Evolutionary conservation across 768 basidiomycete species (phyloP).

Genomic region (Lyophyllum semitale): DNA sequence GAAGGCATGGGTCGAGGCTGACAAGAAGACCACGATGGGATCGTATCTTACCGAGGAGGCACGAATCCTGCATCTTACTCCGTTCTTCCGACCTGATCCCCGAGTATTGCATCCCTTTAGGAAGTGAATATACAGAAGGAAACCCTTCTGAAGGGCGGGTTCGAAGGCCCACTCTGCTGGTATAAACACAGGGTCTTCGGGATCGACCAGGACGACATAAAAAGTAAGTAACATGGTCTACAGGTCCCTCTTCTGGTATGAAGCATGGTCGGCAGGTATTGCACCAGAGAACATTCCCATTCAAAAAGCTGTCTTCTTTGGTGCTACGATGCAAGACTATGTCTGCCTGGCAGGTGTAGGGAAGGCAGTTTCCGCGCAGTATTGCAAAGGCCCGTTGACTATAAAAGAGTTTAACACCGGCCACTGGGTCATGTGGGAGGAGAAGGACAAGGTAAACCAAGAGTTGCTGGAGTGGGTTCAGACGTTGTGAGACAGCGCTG

Average conservation of each 20-base stretch:
- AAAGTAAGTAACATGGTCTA: constrained; percentile 23
- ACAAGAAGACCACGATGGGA: constrained; percentile 21
- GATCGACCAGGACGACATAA: constrained; percentile 30
- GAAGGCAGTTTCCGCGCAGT: constrained; percentile 8
- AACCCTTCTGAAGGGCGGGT: constrained; percentile 6
- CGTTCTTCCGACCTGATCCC: not conserved
- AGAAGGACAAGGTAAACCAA: constrained; percentile 15
- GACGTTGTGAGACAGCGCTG: no score
- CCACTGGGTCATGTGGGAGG: constrained; percentile 22
- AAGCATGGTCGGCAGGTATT: not conserved
- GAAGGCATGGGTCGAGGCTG: constrained; percentile 28
- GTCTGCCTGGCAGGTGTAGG: constrained; percentile 22
- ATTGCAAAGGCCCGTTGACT: constrained; percentile 27
- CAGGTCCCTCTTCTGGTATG: not conserved
- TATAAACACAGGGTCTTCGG: constrained; percentile 18
- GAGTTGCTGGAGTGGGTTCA: constrained; percentile 14
- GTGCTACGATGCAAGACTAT: constrained; percentile 30
- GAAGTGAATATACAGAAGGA: constrained; percentile 10
- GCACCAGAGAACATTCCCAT: constrained; percentile 23
- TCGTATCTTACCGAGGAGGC: constrained; percentile 30
- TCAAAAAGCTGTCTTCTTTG: constrained; percentile 37
- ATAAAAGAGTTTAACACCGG: constrained; percentile 21
- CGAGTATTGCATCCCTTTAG: not conserved
- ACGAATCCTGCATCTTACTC: not conserved
- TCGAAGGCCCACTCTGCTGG: constrained; percentile 9